Conservation (phyloP, 2,329 filamentous ascomycete species). For the Aspergillus novoparasiticus region DNA sequence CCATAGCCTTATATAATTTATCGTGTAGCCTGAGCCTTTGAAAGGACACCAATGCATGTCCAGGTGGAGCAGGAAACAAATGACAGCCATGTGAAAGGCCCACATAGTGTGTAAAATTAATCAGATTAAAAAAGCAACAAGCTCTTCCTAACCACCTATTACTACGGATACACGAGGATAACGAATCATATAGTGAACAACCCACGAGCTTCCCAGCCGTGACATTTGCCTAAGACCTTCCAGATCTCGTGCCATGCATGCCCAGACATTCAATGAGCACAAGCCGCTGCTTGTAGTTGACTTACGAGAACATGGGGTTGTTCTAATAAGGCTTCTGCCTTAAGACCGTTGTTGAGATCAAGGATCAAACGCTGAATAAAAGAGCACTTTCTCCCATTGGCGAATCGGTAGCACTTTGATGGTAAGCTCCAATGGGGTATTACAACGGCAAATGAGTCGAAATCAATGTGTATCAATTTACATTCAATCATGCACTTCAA, state of each 20-base stretch:
- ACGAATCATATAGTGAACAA: too few species aligned
- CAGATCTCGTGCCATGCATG: too few species aligned
- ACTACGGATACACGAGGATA: too few species aligned
- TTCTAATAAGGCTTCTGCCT: background rate
- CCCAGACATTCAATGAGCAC: too few species aligned
- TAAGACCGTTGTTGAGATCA: background rate
- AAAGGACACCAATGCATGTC: background rate
- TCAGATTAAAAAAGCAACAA: too few species aligned
- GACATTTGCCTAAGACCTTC: too few species aligned
- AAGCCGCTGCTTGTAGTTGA: too few species aligned
- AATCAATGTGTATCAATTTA: background rate
- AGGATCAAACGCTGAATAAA: background rate
- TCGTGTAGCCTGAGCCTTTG: background rate
- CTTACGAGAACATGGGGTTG: background rate
- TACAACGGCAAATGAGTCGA: background rate
- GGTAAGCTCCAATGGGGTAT: background rate
- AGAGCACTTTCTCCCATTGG: background rate
- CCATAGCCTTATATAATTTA: background rate
- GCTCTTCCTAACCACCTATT: too few species aligned
- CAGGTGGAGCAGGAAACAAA: background rate
- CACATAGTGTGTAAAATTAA: background rate
- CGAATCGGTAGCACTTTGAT: background rate
- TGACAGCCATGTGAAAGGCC: background rate
- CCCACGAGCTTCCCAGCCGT: too few species aligned
- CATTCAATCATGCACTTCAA: too few species aligned